Base-by-base conservation (phyloP, 73 alveolate species). In the Effrenium voratum region DNA sequence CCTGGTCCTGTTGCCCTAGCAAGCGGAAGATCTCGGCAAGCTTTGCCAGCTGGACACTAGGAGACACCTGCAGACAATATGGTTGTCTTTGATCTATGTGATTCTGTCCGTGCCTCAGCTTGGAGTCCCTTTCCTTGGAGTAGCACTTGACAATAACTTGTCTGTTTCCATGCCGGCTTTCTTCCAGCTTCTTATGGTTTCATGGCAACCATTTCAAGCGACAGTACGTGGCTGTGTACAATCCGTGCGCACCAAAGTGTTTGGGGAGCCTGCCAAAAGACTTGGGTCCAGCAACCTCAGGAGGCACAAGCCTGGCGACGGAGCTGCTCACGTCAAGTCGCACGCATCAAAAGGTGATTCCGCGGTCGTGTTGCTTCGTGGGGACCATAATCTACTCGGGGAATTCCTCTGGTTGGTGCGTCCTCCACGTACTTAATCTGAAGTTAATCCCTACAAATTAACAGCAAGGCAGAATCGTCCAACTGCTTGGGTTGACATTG, bases 1-100 rank as follows among this genome's bases (percentile, higher is more conserved):
- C 95, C 95, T 87, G 95, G 40, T 87, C 95, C 5, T 87, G 95
- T 15, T 63, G 84, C 40, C 79, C 95, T 59, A 87, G 83, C 95
- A 87, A 34, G 28, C 95, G 95, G 72, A 87, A 87, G 66, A 87
- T 41, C 79, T 87, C 95, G 95, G 95, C 95, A 87, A 87, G 95
- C 79, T 87, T 87, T 49, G 95, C 95, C 95, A 87, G 72, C 95
- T 87, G 95, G 95, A 87, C 44, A 49, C 59, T 87, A 40, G 95
- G 84, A 49, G 95, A 68, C 49, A 63, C 95, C 95, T 63, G 70
- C 52, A 49, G 15, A 4, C 1, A 16, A 16, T 4, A 1, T 15
- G 22, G 6, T 36, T 12, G 36, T 16, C 34, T 10, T 34, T 13
- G 68, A 55, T 41, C 36, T 47, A 13, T 12, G 36, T 49, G 16